These are phyloP conservation scores for Silene latifolia DNA, from an alignment of 148 eudicot species.

Conservation along the genomic window DNA sequence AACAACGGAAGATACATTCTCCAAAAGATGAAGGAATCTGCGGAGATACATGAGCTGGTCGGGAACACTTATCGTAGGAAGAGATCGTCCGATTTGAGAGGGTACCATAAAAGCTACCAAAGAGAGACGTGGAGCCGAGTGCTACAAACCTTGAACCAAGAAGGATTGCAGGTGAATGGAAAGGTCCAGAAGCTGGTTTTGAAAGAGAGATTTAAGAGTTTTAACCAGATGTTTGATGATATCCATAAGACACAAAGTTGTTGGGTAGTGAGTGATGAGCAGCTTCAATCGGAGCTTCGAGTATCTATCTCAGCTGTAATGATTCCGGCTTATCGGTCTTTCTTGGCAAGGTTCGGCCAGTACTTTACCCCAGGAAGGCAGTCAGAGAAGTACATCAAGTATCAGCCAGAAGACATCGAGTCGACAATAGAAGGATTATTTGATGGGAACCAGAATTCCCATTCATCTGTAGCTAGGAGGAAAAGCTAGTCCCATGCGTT, in stretches of 20 bases:
- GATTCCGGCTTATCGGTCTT: constrained; percentile 83
- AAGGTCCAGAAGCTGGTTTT: constrained; percentile 52
- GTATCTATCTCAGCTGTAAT: constrained; percentile 73
- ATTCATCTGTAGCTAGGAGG: constrained; percentile 54
- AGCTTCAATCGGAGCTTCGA: constrained; percentile 80
- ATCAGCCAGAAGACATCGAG: constrained; percentile 91
- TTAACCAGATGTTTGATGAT: constrained; percentile 63
- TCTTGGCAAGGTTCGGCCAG: constrained; percentile 65
- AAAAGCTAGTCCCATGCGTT: constrained; percentile 30
- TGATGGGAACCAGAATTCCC: constrained; percentile 46
- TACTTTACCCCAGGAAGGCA: constrained; percentile 50
- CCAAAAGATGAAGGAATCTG: constrained; percentile 67
- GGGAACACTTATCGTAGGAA: constrained; percentile 55
- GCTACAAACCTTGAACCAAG: constrained; percentile 56
- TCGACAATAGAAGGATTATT: constrained; percentile 62
- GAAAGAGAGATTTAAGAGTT: constrained; percentile 76
- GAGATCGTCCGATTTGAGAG: constrained; percentile 55
- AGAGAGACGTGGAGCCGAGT: constrained; percentile 70
- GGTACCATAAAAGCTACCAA: constrained; percentile 75
- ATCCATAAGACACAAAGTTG: constrained; percentile 70
- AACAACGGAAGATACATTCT: constrained; percentile 75
- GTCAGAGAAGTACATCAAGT: constrained; percentile 72
- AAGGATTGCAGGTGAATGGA: constrained; percentile 58
- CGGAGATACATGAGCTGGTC: constrained; percentile 52
- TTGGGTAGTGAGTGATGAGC: constrained; percentile 91